Evolutionary conservation across 2,329 filamentous ascomycete genomes (phyloP), one percentile per base, ranked within the genome.

Genomic region (Colletotrichum sojae): DNA sequence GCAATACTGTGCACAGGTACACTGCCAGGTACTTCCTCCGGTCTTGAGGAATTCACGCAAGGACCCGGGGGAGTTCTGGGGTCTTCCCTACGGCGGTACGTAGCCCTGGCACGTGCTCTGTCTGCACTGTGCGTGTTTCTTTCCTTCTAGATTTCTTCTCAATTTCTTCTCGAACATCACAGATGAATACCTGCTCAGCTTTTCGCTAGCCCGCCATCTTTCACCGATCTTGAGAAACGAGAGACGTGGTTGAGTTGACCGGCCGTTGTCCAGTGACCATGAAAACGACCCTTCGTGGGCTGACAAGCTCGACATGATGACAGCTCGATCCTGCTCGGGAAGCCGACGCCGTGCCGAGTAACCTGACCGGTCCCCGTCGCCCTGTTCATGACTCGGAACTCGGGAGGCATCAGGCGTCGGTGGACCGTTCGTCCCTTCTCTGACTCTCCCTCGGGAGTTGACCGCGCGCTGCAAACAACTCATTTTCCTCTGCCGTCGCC

Each of bases 391-490:
- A 63, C 60, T 63, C 51, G 60, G 60, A 63, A 63, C 31, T 56
- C 60, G 60, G 51, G 20, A 18, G 45, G 5, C 8, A 36, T 10
- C 25, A 15, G 13, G 13, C 25, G 16, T 31, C 12, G 49, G 49
- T 18, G 20, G 22, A 22, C 18, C 53, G 46, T 64, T 64, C 39
- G 22, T 64, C 53, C 53, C 22, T n/a, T 51, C 18, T 27, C n/a
- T n/a, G n/a, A n/a, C n/a, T n/a, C 61, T 49, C 13, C 18, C 62
- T 66, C 66, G 62, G 66, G 43, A 66, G 25, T 69, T 66, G 66
- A 52, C 66, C 66, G 66, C 18, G 58, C 46, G 18, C 20, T 48
- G 22, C 55, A 43, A 52, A 20, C 20, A 60, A 36, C 22, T 22
- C n/a, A 48, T 51, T 48, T 39, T 15, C 25, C 20, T 15, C 15